Percentiles rank a stretch among this genome's conserved stretches.
Conservation (phyloP, 116 monocot species). For the Phalaenopsis hybrid region DNA sequence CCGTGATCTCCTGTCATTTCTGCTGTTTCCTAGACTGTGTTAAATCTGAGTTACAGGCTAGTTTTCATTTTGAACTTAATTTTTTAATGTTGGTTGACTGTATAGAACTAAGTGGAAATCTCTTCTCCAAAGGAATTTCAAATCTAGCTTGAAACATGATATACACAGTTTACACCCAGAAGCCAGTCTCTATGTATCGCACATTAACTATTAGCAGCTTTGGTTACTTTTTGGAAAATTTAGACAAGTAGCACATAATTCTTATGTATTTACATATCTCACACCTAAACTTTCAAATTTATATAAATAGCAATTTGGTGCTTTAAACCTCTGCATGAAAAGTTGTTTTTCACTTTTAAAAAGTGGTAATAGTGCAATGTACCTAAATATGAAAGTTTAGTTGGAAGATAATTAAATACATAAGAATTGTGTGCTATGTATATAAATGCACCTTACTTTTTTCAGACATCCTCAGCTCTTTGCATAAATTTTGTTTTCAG, state of each 20-base stretch:
- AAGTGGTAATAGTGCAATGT: too few relatives aligned
- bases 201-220: not conserved
- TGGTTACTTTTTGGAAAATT: not conserved
- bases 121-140: not conserved
- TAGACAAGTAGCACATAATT: too few relatives aligned
- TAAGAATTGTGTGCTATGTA: too few relatives aligned
- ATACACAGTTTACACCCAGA: not conserved
- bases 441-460: not conserved
- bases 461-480: not conserved
- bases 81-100: not conserved
- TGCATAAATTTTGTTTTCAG: not conserved
- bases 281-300: too few relatives aligned
- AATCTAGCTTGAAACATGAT: not conserved
- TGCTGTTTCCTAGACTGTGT: not conserved
- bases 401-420: too few relatives aligned
- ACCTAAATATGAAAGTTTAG: too few relatives aligned
- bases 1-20: not conserved
- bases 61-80: not conserved
- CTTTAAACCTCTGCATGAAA: too few relatives aligned
- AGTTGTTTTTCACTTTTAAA: too few relatives aligned
- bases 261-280: too few relatives aligned
- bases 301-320: too few relatives aligned
- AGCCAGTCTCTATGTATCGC: not conserved
- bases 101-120: not conserved
- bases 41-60: not conserved